Evolutionary conservation across 768 basidiomycete species (phyloP).

Genomic region (Leucogyrophana mollusca): DNA sequence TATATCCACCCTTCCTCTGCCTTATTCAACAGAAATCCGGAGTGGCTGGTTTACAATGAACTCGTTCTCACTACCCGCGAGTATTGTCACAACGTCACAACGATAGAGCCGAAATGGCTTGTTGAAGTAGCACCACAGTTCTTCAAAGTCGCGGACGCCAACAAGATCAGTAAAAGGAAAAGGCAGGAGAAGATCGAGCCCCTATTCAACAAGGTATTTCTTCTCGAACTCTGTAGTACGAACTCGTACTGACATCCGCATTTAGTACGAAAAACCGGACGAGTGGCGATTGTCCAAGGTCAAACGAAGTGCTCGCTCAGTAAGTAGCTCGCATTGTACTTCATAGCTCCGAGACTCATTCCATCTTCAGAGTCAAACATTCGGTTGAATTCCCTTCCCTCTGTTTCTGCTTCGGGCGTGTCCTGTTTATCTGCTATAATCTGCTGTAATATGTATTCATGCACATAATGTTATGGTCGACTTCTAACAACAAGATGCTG

Average conservation of each 20-base stretch:
- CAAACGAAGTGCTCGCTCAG: constrained; percentile 87
- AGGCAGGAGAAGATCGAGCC: constrained; percentile 97
- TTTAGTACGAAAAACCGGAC: constrained; percentile 82
- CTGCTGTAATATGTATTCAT: constrained; percentile 8
- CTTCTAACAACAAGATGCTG: neutral
- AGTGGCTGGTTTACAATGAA: constrained; percentile 97
- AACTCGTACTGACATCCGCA: constrained; percentile 2
- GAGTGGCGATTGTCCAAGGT: constrained; percentile 94
- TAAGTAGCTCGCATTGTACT: constrained; percentile 29
- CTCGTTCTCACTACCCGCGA: constrained; percentile 94
- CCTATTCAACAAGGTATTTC: constrained; percentile 75
- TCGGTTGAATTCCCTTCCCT: constrained; percentile 50
- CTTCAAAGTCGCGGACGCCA: constrained; percentile 97
- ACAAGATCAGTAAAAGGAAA: constrained; percentile 97
- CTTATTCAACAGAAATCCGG: constrained; percentile 94
- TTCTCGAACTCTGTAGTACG: neutral
- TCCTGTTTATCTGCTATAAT: too few relatives aligned
- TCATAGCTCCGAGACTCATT: constrained; percentile 11
- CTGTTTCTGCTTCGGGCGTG: constrained; percentile 4
- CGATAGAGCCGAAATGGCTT: constrained; percentile 97
- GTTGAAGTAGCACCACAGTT: constrained; percentile 97
- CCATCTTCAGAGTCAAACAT: constrained; percentile 75
- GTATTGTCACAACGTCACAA: constrained; percentile 91
- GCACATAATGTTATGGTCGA: constrained; percentile 2
- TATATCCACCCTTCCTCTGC: constrained; percentile 98